Conservation (phyloP, 2,329 filamentous ascomycete genomes). For the Trichoderma koningiopsis region DNA sequence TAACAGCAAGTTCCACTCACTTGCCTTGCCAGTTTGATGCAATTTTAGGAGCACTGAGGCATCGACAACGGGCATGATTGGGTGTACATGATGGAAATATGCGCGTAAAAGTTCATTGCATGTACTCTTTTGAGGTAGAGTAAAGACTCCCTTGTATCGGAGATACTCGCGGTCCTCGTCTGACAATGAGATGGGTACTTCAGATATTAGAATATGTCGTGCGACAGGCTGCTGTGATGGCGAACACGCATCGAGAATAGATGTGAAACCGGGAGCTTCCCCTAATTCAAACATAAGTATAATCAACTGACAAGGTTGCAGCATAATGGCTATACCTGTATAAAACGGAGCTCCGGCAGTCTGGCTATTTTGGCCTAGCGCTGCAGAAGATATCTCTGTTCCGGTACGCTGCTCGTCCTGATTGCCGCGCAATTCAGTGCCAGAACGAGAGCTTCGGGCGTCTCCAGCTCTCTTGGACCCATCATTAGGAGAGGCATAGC, state of each 20-base stretch:
- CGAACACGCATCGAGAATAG: neutral
- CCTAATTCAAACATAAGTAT: neutral
- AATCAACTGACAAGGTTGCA: neutral
- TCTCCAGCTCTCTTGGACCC: neutral
- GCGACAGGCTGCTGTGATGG: slow-evolving; percentile 1
- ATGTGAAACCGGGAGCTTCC: neutral
- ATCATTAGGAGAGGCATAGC: neutral
- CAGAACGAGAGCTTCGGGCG: neutral
- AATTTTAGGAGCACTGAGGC: slow-evolving; percentile 3
- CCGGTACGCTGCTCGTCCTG: slow-evolving; percentile 1
- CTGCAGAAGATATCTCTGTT: slow-evolving; percentile 2
- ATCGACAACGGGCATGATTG: slow-evolving; percentile 15
- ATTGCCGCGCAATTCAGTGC: neutral
- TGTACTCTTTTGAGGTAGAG: neutral
- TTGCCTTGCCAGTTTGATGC: neutral
- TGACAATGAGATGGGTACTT: neutral
- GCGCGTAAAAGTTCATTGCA: slow-evolving; percentile 8
- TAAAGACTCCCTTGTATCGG: neutral
- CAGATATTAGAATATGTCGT: slow-evolving; percentile 3
- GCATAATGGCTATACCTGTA: neutral
- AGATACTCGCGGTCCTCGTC: slow-evolving; percentile 6
- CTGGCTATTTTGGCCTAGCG: neutral
- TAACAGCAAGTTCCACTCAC: slow-evolving; percentile 1
- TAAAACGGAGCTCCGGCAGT: neutral
- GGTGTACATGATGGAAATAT: slow-evolving; percentile 21